These are phyloP conservation scores for Russula olivacea DNA, from an alignment of 768 basidiomycete species.

Conservation along the genomic window DNA sequence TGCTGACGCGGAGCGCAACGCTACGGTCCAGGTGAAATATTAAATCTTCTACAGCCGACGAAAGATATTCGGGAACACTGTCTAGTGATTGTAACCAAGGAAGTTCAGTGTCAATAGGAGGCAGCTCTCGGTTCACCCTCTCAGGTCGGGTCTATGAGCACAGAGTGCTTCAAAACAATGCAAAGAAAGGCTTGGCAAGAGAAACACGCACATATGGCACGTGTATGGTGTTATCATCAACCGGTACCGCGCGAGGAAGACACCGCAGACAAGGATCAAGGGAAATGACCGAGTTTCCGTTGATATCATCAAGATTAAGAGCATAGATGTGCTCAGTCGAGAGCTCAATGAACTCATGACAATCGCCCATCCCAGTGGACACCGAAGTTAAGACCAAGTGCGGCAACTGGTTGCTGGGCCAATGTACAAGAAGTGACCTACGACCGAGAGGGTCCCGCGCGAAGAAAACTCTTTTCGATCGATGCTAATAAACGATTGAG, in stretches of 20 bases:
- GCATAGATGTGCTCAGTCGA: conserved; percentile 51
- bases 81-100: conserved; percentile 37
- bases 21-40: conserved; percentile 55
- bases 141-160: conserved; percentile 38
- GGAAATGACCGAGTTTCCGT: not conserved
- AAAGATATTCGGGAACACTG: conserved; percentile 41
- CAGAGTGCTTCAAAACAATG: not conserved
- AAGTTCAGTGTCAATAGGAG: conserved; percentile 31
- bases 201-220: conserved; percentile 5
- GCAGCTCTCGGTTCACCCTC: conserved; percentile 46
- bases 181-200: not conserved
- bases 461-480: conserved; percentile 52
- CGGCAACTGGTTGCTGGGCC: conserved; percentile 43
- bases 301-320: conserved; percentile 40
- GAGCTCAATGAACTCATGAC: conserved; percentile 56
- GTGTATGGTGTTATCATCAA: not conserved
- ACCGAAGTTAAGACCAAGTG: conserved; percentile 63
- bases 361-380: conserved; percentile 43
- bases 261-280: conserved; percentile 24
- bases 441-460: conserved; percentile 81
- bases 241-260: conserved; percentile 12
- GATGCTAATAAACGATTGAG: conserved; percentile 33
- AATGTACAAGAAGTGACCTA: conserved; percentile 73
- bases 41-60: conserved; percentile 43
- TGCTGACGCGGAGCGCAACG: conserved; percentile 57